Percentiles rank a stretch among this genome's conserved stretches.
phyloP scores from a whole-genome alignment of 2,329 filamentous ascomycete species.

The Talaromyces funiculosus region DNA sequence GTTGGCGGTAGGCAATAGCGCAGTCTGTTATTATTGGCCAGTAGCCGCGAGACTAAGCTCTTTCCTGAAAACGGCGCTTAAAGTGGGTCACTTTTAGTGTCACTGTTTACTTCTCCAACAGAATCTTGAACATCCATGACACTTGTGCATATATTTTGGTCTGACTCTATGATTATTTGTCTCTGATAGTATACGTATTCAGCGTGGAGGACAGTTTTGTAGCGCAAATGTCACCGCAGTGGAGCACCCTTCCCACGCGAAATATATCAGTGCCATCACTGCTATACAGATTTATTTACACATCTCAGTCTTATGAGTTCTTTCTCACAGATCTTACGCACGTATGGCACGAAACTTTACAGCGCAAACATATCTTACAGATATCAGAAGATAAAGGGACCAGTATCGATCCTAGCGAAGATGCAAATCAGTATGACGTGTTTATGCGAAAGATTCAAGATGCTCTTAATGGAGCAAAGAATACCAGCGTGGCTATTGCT shows the following conservation, averaged over 20 bases:
- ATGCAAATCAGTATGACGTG: slow-evolving; percentile 50
- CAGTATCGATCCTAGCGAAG: slow-evolving; percentile 57
- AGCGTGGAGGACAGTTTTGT: neutral
- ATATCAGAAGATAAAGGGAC: slow-evolving; percentile 46
- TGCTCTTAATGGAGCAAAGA: slow-evolving; percentile 37
- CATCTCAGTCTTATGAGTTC: slow-evolving; percentile 44
- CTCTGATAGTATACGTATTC: neutral
- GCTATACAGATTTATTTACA: slow-evolving; percentile 33
- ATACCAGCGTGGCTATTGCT: slow-evolving; percentile 29
- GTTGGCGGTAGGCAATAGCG: slow-evolving; percentile 8
- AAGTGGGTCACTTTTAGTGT: neutral
- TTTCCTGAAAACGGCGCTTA: neutral
- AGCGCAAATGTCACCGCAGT: slow-evolving; percentile 28
- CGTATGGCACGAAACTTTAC: slow-evolving; percentile 52
- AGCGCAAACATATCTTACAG: slow-evolving; percentile 41
- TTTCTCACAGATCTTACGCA: slow-evolving; percentile 54
- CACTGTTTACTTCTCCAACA: neutral
- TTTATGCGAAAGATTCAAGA: slow-evolving; percentile 52
- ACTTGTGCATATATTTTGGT: neutral
- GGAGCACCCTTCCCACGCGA: slow-evolving; percentile 31
- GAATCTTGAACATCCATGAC: neutral
- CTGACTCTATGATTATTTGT: neutral
- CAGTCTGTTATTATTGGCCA: slow-evolving; percentile 16
- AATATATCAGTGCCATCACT: slow-evolving; percentile 29
- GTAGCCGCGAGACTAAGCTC: slow-evolving; percentile 16